These are phyloP conservation scores for Xylaria sp. DNA, from an alignment of 495 filamentous ascomycete species.

Conservation along the genomic window DNA sequence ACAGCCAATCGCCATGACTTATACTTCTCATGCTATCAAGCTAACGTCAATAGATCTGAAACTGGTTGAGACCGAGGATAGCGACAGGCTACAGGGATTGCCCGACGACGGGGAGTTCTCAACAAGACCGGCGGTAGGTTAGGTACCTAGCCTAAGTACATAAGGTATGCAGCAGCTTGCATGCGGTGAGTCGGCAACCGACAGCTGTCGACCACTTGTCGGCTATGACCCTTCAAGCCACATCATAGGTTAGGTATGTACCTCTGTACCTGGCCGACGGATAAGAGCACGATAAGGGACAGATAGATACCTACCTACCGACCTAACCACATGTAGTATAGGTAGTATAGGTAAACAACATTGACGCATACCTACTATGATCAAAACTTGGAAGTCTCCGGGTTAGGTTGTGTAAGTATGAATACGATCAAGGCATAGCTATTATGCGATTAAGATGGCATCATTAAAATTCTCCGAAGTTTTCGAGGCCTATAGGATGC, in stretches of 20 bases:
- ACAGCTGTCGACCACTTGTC: not conserved
- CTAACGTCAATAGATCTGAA: not conserved
- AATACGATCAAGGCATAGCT: not conserved
- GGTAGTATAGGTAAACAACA: too few species aligned
- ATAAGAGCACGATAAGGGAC: too few species aligned
- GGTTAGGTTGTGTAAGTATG: too few species aligned
- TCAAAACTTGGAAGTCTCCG: too few species aligned
- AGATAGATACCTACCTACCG: too few species aligned
- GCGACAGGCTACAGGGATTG: not conserved
- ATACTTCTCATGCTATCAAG: not conserved
- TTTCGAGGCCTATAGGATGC: not conserved
- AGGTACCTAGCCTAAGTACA: too few species aligned
- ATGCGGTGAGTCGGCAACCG: not conserved
- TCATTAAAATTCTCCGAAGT: not conserved
- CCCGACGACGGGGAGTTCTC: not conserved
- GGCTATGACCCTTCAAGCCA: too few species aligned
- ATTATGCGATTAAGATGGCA: not conserved
- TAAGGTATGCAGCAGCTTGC: not conserved
- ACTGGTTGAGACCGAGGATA: conserved; percentile 3
- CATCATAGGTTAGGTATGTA: too few species aligned
- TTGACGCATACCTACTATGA: too few species aligned
- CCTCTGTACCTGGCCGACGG: too few species aligned
- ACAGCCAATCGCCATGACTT: not conserved
- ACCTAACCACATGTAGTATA: too few species aligned
- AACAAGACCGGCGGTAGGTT: too few species aligned